These are phyloP conservation scores for Setomelanomma holmii DNA, from an alignment of 2,329 filamentous ascomycete genomes.

Conservation along the genomic window DNA sequence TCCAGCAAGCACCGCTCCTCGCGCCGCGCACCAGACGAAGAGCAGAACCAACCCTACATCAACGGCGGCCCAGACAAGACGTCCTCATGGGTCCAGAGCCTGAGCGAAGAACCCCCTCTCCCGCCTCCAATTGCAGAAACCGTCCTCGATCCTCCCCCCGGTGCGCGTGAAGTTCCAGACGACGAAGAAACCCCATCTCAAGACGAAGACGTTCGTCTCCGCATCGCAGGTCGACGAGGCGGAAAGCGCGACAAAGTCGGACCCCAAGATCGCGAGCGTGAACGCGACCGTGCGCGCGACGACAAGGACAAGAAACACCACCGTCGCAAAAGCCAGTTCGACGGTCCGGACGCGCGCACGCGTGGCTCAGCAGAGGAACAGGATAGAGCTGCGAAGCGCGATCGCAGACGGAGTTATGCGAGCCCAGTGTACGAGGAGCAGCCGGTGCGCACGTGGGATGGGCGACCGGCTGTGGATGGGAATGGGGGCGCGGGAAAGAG, in stretches of 20 bases:
- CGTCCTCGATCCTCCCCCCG: conserved; percentile 52
- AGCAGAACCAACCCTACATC: conserved; percentile 43
- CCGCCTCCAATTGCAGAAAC: conserved; percentile 55
- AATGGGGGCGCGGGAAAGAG: conserved; percentile 44
- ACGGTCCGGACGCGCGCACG: conserved; percentile 8
- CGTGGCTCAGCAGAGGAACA: conserved; percentile 26
- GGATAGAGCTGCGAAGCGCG: conserved; percentile 33
- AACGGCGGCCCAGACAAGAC: conserved; percentile 56
- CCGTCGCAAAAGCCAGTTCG: conserved; percentile 34
- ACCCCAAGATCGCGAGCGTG: too few species aligned
- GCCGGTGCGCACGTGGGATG: conserved; percentile 50
- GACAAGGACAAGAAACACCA: conserved; percentile 38
- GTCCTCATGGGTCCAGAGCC: conserved; percentile 56
- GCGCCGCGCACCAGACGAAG: conserved; percentile 36
- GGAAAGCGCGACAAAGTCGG: conserved; percentile 34
- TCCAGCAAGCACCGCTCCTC: conserved; percentile 37
- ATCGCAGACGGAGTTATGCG: conserved; percentile 41
- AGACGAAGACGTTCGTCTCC: conserved; percentile 49
- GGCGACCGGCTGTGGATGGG: conserved; percentile 43
- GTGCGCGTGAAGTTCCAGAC: conserved; percentile 27
- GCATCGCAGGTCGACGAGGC: conserved; percentile 40
- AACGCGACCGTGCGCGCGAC: conserved; percentile 34
- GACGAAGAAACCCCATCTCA: conserved; percentile 46
- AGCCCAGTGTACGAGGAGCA: conserved; percentile 38
- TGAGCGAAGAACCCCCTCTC: conserved; percentile 55